Base-by-base conservation (phyloP, 116 monocot genomes). In the Dioscorea cayenensis region DNA sequence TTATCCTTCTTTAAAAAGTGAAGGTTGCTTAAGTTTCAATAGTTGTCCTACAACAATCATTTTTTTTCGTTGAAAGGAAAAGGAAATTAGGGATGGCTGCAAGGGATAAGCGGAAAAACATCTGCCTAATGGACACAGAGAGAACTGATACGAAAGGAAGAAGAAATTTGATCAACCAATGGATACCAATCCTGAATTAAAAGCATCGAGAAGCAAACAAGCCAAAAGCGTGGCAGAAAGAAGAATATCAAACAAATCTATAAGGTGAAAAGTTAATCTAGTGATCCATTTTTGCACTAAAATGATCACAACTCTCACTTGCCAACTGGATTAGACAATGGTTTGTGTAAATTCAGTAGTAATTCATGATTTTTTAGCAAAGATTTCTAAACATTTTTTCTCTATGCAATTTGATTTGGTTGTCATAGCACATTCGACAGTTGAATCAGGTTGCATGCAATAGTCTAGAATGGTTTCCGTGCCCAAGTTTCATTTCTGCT, bases 221-320 rank as follows among this genome's bases (percentile, higher is more conserved):
- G 43, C 73, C 36, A 65, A 77, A 77, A 64, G 73, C 65, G 64
- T 36, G 43, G 71, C 25, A 66, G 60, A 64, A 66, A 32, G 22
- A 76, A 63, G 32, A 78, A 73, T 5, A 59, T 28, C 8, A 43
- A 25, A 67, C 49, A 73, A 69, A 69, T 60, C 2, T 10, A 59
- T 32, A n/a, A 75, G 80, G 70, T 75, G 13, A 37, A 37, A n/a
- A 55, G 5, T 18, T 55, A 55, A 55, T 55, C n/a, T 55, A n/a
- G 17, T n/a, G 1, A 55, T 55, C n/a, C 55, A 55, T 55, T 55
- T 55, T 55, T 55, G 19, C 16, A 55, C 55, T 18, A n/a, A 55
- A 55, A 43, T 43, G 2, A 7, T 43, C 12, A 12, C 43, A 43
- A 43, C 43, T 43, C 43, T 43, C 43, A 43, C 43, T 43, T 43